These are phyloP conservation scores for Obelidium mucronatum DNA, from an alignment of 192 early-diverging fungal genomes.

Conservation along the genomic window DNA sequence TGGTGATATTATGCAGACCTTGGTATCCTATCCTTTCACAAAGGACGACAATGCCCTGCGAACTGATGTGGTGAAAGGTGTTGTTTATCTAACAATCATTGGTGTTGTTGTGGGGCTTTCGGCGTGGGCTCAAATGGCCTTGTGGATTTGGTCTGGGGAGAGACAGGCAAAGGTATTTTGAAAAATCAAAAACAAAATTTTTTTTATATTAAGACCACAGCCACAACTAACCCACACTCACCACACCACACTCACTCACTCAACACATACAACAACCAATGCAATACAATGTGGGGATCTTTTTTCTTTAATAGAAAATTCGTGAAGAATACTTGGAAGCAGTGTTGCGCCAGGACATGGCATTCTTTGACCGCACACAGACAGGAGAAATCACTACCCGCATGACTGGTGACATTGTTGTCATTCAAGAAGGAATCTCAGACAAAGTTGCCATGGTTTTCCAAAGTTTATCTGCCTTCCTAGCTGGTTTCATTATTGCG, in stretches of 20 bases:
- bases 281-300: conserved; percentile 8
- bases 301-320: conserved; percentile 40
- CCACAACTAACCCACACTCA: too few relatives aligned
- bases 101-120: conserved; percentile 31
- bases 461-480: conserved; percentile 45
- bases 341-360: conserved; percentile 39
- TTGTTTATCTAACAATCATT: conserved; percentile 40
- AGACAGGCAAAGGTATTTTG: conserved; percentile 38
- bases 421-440: conserved; percentile 60
- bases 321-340: conserved; percentile 43
- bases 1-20: conserved; percentile 45
- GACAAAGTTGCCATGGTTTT: conserved; percentile 59
- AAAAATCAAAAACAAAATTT: neutral
- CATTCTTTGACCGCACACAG: conserved; percentile 48
- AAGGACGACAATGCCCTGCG: conserved; percentile 15
- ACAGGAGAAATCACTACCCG: conserved; percentile 59
- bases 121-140: conserved; percentile 46
- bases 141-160: conserved; percentile 47
- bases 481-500: conserved; percentile 57
- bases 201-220: neutral
- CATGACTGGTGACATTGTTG: conserved; percentile 51
- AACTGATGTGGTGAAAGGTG: conserved; percentile 30
- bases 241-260: neutral
- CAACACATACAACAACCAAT: neutral
- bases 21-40: conserved; percentile 37